Evolutionary conservation across 352 stramenopile genomes (phyloP).

Genomic region (Globisporangium apiculatum): DNA sequence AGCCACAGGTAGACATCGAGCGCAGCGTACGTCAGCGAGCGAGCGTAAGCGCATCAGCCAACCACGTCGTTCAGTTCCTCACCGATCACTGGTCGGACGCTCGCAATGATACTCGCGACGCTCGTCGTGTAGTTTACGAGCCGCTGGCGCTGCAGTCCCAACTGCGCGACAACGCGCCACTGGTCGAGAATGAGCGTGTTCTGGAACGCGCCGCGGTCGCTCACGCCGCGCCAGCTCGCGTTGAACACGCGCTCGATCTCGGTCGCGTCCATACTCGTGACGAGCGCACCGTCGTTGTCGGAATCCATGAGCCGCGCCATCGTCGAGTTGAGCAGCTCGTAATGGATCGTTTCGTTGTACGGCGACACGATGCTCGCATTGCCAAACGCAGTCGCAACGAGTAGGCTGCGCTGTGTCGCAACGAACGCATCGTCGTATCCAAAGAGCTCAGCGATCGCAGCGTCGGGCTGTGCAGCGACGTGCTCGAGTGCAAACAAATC

Average conservation of each 20-base stretch:
- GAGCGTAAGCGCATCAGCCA: neutral
- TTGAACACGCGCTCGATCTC: conserved; percentile 49
- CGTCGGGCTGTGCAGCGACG: conserved; percentile 8
- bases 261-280: conserved; percentile 25
- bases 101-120: conserved; percentile 24
- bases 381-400: conserved; percentile 28
- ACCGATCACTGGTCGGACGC: conserved; percentile 31
- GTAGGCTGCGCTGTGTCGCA: conserved; percentile 12
- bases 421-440: conserved; percentile 45
- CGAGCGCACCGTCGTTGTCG: conserved; percentile 22
- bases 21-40: neutral
- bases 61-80: neutral
- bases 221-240: conserved; percentile 36
- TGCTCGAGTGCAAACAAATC: conserved; percentile 34
- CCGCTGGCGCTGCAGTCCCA: conserved; percentile 38
- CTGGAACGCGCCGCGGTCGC: conserved; percentile 26
- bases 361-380: conserved; percentile 37
- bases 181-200: conserved; percentile 36
- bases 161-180: conserved; percentile 37
- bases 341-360: conserved; percentile 37
- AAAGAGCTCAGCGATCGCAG: conserved; percentile 37
- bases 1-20: neutral
- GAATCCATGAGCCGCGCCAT: conserved; percentile 33
- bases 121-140: conserved; percentile 27
- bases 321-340: conserved; percentile 44